Conservation (phyloP, 176 grass and related monocot genomes). For the Aegilops bicornis region DNA sequence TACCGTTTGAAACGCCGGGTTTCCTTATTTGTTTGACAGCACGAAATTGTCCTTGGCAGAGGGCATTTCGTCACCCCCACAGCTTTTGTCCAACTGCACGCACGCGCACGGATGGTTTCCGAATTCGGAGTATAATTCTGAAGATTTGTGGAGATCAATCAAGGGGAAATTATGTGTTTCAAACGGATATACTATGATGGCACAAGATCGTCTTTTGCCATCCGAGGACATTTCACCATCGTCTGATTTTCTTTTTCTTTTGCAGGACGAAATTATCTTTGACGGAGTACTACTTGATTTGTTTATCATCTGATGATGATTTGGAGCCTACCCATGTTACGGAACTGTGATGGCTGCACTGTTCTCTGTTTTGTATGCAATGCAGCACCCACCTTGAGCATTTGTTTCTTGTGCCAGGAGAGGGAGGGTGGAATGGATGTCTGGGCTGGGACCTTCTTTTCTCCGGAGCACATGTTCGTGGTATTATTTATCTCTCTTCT, state of each 20-base stretch:
- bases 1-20: no score
- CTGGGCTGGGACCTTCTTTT: constrained; percentile 14
- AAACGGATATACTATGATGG: not conserved
- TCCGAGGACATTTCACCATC: no score
- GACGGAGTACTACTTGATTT: not conserved
- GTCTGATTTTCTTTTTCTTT: no score
- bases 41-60: no score
- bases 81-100: no score
- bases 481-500: not conserved
- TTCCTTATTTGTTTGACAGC: no score
- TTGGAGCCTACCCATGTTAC: not conserved
- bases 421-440: not conserved
- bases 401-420: not conserved
- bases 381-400: not conserved
- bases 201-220: no score
- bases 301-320: not conserved
- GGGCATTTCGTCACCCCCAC: no score
- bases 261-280: not conserved
- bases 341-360: not conserved
- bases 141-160: not conserved
- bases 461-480: not conserved
- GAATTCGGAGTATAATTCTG: no score
- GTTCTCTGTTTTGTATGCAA: not conserved
- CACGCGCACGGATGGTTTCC: no score
- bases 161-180: not conserved